These are phyloP conservation scores for Acarospora socialis DNA, from an alignment of 2,329 filamentous ascomycete genomes.

Conservation along the genomic window DNA sequence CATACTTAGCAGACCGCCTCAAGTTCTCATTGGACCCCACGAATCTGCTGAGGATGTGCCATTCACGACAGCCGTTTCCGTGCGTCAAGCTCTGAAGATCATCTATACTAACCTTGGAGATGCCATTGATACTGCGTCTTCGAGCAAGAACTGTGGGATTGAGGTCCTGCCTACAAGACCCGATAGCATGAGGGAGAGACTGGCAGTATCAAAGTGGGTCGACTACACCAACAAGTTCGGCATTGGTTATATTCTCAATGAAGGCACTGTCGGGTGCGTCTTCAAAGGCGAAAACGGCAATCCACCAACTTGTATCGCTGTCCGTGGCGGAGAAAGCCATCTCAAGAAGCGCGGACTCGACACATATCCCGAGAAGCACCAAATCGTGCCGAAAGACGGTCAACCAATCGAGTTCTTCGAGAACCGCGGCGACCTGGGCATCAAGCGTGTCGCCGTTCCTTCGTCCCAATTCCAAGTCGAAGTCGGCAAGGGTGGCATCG, in stretches of 20 bases:
- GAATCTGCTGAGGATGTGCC: conserved; percentile 8
- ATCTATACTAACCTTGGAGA: conserved; percentile 7
- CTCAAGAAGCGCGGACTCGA: conserved; percentile 18
- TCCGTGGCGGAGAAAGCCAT: conserved; percentile 32
- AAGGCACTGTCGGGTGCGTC: conserved; percentile 36
- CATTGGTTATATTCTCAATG: conserved; percentile 37
- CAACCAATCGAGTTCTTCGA: conserved; percentile 35
- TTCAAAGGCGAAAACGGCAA: conserved; percentile 32
- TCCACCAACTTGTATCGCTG: conserved; percentile 30
- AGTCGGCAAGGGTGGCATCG: conserved; percentile 11
- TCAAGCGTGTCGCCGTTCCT: conserved; percentile 27
- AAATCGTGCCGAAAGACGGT: conserved; percentile 30
- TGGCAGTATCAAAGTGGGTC: conserved; percentile 39
- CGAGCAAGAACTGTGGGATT: neutral
- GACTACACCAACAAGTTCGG: conserved; percentile 39
- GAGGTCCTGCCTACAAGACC: neutral
- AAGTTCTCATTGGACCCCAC: conserved; percentile 8
- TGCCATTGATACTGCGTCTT: conserved; percentile 3
- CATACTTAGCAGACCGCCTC: no score
- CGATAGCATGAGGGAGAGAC: conserved; percentile 18
- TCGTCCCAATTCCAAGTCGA: conserved; percentile 23
- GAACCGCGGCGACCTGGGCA: conserved; percentile 22
- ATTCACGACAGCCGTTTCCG: conserved; percentile 7
- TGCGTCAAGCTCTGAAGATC: conserved; percentile 5
- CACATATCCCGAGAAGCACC: conserved; percentile 27